Conservation (phyloP, 106 monocot species). For the Chionographis japonica region DNA sequence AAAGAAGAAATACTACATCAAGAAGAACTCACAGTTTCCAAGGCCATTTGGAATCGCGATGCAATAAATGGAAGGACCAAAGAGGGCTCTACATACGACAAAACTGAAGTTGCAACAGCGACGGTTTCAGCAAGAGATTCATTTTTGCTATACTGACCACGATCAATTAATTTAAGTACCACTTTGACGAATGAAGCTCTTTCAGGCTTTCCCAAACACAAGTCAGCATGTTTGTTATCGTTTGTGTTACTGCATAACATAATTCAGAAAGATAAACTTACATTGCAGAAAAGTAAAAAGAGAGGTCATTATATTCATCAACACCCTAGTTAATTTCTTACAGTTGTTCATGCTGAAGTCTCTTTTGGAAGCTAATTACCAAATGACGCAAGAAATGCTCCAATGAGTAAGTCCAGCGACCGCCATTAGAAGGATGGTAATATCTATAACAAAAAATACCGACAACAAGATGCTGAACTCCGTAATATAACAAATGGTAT, state of each 20-base stretch:
- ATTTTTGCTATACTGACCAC: constrained; percentile 99
- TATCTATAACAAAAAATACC: constrained; percentile 41
- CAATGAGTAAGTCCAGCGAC: constrained; percentile 89
- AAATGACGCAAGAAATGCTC: constrained; percentile 82
- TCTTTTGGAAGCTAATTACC: constrained; percentile 74
- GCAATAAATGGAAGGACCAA: constrained; percentile 89
- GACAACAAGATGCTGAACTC: background rate
- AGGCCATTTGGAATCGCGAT: constrained; percentile 77
- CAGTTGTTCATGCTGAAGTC: constrained; percentile 74
- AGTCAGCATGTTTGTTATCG: constrained; percentile 21
- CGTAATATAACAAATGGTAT: background rate
- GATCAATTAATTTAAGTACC: constrained; percentile 81
- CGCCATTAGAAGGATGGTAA: constrained; percentile 99
- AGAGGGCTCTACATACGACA: constrained; percentile 92
- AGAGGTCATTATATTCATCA: background rate
- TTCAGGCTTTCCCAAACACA: constrained; percentile 71
- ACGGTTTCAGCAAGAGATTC: constrained; percentile 89
- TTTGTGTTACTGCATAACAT: constrained; percentile 36
- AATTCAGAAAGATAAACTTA: constrained; percentile 11
- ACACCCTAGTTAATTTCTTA: constrained; percentile 33
- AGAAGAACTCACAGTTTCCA: constrained; percentile 75
- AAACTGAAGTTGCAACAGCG: constrained; percentile 76
- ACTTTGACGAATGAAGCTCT: constrained; percentile 70
- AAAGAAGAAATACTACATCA: constrained; percentile 6
- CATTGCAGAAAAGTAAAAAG: background rate